A percentile compares a stretch with the other conserved stretches of the same genome.
phyloP scores from a whole-genome alignment of 805 yeast species.

The Diddensiella santjacobensis region DNA sequence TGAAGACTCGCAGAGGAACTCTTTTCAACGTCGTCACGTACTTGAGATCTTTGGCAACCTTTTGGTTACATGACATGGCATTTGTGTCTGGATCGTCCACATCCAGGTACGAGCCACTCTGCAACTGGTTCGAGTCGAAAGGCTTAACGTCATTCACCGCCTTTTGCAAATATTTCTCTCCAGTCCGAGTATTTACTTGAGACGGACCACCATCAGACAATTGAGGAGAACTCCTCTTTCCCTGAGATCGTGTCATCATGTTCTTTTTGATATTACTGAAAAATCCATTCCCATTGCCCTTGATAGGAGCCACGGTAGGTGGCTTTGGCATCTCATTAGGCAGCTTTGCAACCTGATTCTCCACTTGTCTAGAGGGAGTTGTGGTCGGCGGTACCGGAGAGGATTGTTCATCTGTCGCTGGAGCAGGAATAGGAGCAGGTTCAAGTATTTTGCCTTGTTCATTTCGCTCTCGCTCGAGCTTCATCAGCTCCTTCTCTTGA shows the following conservation, averaged over 20 bases:
- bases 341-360: too few relatives aligned
- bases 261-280: neutral
- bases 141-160: slow-evolving; percentile 3
- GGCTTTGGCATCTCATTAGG: too few relatives aligned
- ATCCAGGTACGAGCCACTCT: neutral
- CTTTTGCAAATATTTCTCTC: neutral
- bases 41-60: slow-evolving; percentile 6
- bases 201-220: too few relatives aligned
- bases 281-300: neutral
- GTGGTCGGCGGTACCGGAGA: neutral
- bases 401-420: neutral
- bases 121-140: slow-evolving; percentile 1
- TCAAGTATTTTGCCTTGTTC: neutral
- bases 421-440: neutral
- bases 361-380: too few relatives aligned
- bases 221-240: too few relatives aligned
- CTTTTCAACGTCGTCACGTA: neutral
- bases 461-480: slow-evolving; percentile 9
- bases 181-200: neutral
- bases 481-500: slow-evolving; percentile 10
- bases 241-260: neutral
- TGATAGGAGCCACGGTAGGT: too few relatives aligned
- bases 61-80: slow-evolving; percentile 5
- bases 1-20: slow-evolving; percentile 8
- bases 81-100: slow-evolving; percentile 4